Base-by-base conservation (phyloP, 1,139 yeast species). In the Sporopachydermia cereana region DNA sequence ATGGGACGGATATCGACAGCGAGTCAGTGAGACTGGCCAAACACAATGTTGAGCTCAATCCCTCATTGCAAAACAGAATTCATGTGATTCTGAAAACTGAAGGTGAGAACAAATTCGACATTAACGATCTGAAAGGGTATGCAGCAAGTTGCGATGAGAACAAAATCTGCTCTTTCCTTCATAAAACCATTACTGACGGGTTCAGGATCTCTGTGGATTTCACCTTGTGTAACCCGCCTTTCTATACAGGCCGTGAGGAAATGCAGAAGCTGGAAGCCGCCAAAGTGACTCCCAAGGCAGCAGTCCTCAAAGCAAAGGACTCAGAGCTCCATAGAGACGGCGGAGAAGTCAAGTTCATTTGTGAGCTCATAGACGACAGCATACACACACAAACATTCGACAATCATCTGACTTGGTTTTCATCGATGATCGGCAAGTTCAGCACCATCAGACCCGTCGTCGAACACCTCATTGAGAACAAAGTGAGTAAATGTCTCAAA, bases 201-300 rank as follows among this genome's bases (percentile, higher is more conserved):
- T n/a, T n/a, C n/a, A 25, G 29, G 12, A 25, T 14, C 14, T 14
- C 23, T 2, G 47, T 50, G 29, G 52, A 52, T n/a, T 64, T 68
- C 44, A 56, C 62, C 5, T 57, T 69, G 51, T 69, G 74, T 49
- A 71, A 71, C 47, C 76, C 76, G 12, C 76, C 76, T 1, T 71
- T 71, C 47, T 71, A 68, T 49, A 48, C 52, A 2, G 58, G 65
- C 1, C 20, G 27, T 1, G 55, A 53, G 1, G 74, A 69, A 36
- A 47, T 69, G 48, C 47, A 48, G 14, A 41, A 49, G n/a, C 46
- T 56, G 16, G 44, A 45, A 7, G 36, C 42, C 3, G 50, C 49
- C 36, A 53, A 53, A 39, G 34, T 29, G 12, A 41, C 30, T 31
- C 57, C 55, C 9, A 46, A 36, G 14, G 48, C 55, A 1, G 51